Base-by-base conservation (phyloP, 176 grass and related monocot genomes). In the Aegilops longissima region DNA sequence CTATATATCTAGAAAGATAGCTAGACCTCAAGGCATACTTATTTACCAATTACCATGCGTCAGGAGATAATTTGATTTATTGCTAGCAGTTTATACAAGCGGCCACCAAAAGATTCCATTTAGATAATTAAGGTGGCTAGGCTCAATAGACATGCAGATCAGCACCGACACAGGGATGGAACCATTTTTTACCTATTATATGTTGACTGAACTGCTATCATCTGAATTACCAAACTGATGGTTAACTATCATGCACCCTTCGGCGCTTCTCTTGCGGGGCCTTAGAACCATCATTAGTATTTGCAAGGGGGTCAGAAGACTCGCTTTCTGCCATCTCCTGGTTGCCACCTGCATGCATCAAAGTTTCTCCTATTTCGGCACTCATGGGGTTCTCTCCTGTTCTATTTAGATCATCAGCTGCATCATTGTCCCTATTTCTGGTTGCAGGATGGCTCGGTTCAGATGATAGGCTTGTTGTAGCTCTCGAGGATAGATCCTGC, bases 261-360 rank as follows among this genome's bases (percentile, higher is more conserved):
- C 12, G 81, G 27, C 62, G 77, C 77, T 88, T 85, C 49, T 91
- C 85, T 65, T 84, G 77, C 39, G 82, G 66, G 36, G 61, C 42
- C 17, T 33, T 61, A 63, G 70, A 64, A 18, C 17, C 63, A 62
- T 84, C 42, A 38, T 49, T 54, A 54, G 76, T 42, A 39, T 49
- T 42, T 86, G 17, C 24, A 78, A 68, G 44, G 11, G 58, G 27
- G 68, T 70, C 70, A 38, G 67, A 62, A 0, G 31, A 70, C 11
- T 90, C 84, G 3, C n/a, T 79, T 82, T 87, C 81, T 74, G 75
- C 54, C 39, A 80, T 44, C 82, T 80, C 91, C 66, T 87, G 77
- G 68, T 89, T 80, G 58, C 61, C 67, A 71, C 66, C 89, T 62
- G 87, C 68, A 38, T 64, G 66, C 12, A 66, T 29, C 0, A 49